A percentile compares a stretch with the other conserved stretches of the same genome.
Conservation (phyloP, 352 stramenopile genomes). For the Pythium utonaiense region DNA sequence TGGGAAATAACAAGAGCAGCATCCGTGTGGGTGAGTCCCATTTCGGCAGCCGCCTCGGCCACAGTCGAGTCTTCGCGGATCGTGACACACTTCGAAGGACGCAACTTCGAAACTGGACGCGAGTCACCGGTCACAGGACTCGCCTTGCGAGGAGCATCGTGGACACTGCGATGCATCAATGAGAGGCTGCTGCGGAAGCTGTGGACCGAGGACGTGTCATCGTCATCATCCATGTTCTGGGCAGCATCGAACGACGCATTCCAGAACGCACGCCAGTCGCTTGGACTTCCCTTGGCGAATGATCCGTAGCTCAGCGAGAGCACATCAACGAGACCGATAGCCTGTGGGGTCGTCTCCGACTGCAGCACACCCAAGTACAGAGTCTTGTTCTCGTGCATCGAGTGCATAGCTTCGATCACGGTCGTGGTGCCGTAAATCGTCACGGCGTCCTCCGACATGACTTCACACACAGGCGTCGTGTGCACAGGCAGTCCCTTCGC, state of each 20-base stretch:
- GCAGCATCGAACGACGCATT: slow-evolving; percentile 82
- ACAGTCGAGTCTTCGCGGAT: slow-evolving; percentile 85
- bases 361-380: slow-evolving; percentile 82
- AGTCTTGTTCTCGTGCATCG: slow-evolving; percentile 87
- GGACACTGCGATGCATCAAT: slow-evolving; percentile 33
- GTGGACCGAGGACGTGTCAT: slow-evolving; percentile 74
- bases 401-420: slow-evolving; percentile 86
- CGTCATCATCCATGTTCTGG: slow-evolving; percentile 55
- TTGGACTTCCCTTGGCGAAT: slow-evolving; percentile 85
- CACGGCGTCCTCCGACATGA: slow-evolving; percentile 83
- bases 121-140: slow-evolving; percentile 77
- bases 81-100: slow-evolving; percentile 88
- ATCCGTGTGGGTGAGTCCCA: slow-evolving; percentile 88
- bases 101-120: slow-evolving; percentile 87
- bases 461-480: slow-evolving; percentile 89
- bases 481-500: slow-evolving; percentile 90
- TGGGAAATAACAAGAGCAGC: slow-evolving; percentile 91
- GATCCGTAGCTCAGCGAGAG: slow-evolving; percentile 85
- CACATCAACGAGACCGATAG: slow-evolving; percentile 84
- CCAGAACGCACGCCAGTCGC: slow-evolving; percentile 89
- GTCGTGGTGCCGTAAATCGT: slow-evolving; percentile 64
- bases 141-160: slow-evolving; percentile 38
- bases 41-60: slow-evolving; percentile 85
- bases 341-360: slow-evolving; percentile 56
- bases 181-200: slow-evolving; percentile 82